Percentiles rank a stretch among this genome's conserved stretches.
Conservation (phyloP, 495 filamentous ascomycete genomes). For the Penicilliopsis zonata region DNA sequence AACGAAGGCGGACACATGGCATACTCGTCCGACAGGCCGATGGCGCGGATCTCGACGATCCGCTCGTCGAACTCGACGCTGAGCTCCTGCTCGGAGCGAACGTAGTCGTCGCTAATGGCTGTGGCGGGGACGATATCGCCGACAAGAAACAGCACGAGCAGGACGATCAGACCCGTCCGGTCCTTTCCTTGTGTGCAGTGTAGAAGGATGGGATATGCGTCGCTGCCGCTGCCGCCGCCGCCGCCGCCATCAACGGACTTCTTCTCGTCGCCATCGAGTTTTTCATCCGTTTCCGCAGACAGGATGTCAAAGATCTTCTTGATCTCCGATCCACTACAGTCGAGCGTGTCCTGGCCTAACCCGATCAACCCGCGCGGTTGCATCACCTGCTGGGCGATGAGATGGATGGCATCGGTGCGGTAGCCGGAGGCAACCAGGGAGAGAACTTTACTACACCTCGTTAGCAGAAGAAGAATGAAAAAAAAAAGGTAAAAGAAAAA, state of each 20-base stretch:
- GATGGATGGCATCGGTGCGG: slow-evolving; percentile 50
- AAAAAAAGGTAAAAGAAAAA: slow-evolving; percentile 1
- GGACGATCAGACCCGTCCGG: slow-evolving; percentile 62
- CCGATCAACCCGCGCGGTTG: slow-evolving; percentile 53
- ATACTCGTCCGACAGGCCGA: slow-evolving; percentile 61
- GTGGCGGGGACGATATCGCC: slow-evolving; percentile 40
- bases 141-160: slow-evolving; percentile 50
- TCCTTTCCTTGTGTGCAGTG: slow-evolving; percentile 91
- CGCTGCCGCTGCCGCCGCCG: not conserved
- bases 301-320: slow-evolving; percentile 40
- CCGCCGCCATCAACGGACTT: too few species aligned
- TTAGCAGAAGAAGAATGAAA: not conserved
- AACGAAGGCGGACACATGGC: slow-evolving; percentile 47
- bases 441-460: slow-evolving; percentile 38
- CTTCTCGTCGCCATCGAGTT: not conserved
- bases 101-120: slow-evolving; percentile 56
- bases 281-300: slow-evolving; percentile 12
- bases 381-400: slow-evolving; percentile 61
- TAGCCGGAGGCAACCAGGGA: slow-evolving; percentile 50
- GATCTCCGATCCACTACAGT: slow-evolving; percentile 51
- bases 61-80: slow-evolving; percentile 46
- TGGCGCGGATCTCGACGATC: slow-evolving; percentile 51
- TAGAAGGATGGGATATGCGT: slow-evolving; percentile 48
- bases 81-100: slow-evolving; percentile 48
- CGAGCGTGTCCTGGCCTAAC: slow-evolving; percentile 51